Percentiles rank a stretch among this genome's conserved stretches.
These are phyloP conservation scores for Fraxinus cuspidata DNA, from an alignment of 257 asterid species.

Conservation along the genomic window DNA sequence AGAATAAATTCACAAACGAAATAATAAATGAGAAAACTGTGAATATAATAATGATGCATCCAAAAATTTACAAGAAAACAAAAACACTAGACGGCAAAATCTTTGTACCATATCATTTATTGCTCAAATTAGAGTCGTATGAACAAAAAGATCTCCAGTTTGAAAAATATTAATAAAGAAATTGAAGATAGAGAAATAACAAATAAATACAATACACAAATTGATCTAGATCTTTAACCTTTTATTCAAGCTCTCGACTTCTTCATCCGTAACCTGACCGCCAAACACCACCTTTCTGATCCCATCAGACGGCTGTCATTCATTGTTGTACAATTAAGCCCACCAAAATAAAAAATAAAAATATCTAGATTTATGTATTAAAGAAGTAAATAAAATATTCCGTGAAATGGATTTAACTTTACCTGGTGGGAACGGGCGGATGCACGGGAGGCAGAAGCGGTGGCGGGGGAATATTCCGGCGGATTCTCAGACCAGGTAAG, in stretches of 20 bases:
- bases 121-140: neutral
- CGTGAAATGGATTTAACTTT: neutral
- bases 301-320: conserved; percentile 86
- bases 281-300: conserved; percentile 94
- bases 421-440: conserved; percentile 83
- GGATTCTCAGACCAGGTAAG: conserved; percentile 89
- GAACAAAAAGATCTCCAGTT: neutral
- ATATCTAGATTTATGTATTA: neutral
- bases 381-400: neutral
- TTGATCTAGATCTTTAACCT: conserved; percentile 57
- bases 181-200: neutral
- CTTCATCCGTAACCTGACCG: conserved; percentile 96
- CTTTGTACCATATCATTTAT: conserved; percentile 25
- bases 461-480: conserved; percentile 51
- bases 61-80: conserved; percentile 27
- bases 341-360: neutral
- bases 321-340: conserved; percentile 18
- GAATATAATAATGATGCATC: conserved; percentile 20
- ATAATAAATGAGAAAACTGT: conserved; percentile 17
- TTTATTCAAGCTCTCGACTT: conserved; percentile 88
- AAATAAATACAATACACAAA: conserved; percentile 9
- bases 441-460: conserved; percentile 38
- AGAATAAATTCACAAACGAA: neutral
- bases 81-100: conserved; percentile 20
- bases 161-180: neutral